Percentiles rank a stretch among this genome's conserved stretches.
Evolutionary conservation across 805 yeast genomes (phyloP).

Genomic region (Groenewaldozyma tartarivorans): DNA sequence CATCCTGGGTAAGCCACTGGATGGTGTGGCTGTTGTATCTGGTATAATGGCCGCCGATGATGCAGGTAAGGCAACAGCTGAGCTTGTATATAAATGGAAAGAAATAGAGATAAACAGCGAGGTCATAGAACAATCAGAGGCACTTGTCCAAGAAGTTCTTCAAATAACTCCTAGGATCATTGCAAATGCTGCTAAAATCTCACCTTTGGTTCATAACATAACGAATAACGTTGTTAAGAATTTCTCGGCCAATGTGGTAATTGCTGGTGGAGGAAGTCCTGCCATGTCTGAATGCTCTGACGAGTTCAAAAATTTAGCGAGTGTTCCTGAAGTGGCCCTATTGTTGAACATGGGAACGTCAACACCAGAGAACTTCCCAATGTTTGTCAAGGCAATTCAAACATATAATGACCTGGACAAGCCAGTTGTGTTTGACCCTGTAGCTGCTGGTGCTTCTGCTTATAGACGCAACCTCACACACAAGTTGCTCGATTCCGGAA

Average conservation of each 20-base stretch:
- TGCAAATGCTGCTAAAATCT: conserved; percentile 19
- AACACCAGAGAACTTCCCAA: conserved; percentile 32
- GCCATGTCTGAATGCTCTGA: conserved; percentile 69
- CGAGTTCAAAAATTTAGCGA: conserved; percentile 62
- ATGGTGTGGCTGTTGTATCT: conserved; percentile 88
- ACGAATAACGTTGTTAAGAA: conserved; percentile 85
- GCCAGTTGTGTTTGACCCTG: conserved; percentile 80
- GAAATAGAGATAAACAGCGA: background rate
- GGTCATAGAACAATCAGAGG: background rate
- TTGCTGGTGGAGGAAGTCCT: conserved; percentile 81
- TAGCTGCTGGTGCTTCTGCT: conserved; percentile 79
- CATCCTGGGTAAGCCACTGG: conserved; percentile 38
- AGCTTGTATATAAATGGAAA: conserved; percentile 23
- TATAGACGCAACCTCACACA: conserved; percentile 43
- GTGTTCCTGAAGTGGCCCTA: conserved; percentile 43
- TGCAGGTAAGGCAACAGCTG: conserved; percentile 43
- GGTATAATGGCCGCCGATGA: conserved; percentile 61
- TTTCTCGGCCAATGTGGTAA: conserved; percentile 75
- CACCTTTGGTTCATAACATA: conserved; percentile 76
- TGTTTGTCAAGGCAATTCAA: conserved; percentile 42
- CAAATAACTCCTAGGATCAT: conserved; percentile 17
- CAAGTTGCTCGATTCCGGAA: conserved; percentile 43
- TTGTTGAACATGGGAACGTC: conserved; percentile 71
- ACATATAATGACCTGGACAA: conserved; percentile 47
- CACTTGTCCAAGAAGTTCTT: conserved; percentile 2